A percentile compares a stretch with the other conserved stretches of the same genome.
Evolutionary conservation across 768 basidiomycete genomes (phyloP).

Genomic region (Amanita rimosa): DNA sequence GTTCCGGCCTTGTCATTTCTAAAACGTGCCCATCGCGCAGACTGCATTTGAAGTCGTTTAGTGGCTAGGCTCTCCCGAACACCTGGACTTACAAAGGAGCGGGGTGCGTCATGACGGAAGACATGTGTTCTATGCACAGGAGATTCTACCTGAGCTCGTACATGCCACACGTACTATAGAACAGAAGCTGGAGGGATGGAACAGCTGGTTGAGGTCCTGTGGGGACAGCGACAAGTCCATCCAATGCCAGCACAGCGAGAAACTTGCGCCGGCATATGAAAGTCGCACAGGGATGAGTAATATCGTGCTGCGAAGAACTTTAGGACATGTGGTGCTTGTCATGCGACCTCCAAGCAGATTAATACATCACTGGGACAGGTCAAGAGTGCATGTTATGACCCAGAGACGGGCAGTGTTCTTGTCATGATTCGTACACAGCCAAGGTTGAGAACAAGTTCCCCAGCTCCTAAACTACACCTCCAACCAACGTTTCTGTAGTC

Average conservation of each 20-base stretch:
- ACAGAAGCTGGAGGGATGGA: constrained; percentile 15
- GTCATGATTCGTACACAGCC: too few species aligned
- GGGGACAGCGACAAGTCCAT: constrained; percentile 15
- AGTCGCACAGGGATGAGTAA: constrained; percentile 14
- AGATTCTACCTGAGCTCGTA: constrained; percentile 13
- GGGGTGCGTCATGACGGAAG: constrained; percentile 13
- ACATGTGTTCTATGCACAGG: constrained; percentile 14
- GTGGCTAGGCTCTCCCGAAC: constrained; percentile 14
- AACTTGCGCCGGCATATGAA: constrained; percentile 15
- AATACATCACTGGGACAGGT: constrained; percentile 16
- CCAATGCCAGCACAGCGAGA: constrained; percentile 14
- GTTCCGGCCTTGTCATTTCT: constrained; percentile 15
- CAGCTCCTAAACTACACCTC: too few species aligned
- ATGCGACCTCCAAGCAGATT: constrained; percentile 16
- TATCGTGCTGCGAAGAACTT: constrained; percentile 15
- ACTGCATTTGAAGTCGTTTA: constrained; percentile 13
- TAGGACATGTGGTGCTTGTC: constrained; percentile 15
- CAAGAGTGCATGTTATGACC: constrained; percentile 15
- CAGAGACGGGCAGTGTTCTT: constrained; percentile 16
- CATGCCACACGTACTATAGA: constrained; percentile 12
- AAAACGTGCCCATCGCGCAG: constrained; percentile 14
- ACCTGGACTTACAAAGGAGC: constrained; percentile 13
- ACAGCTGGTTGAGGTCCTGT: constrained; percentile 11
- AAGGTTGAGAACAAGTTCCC: too few species aligned
- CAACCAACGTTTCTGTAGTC: too few species aligned